Conservation (phyloP, 345 rosid genomes). For the Populus alba region DNA sequence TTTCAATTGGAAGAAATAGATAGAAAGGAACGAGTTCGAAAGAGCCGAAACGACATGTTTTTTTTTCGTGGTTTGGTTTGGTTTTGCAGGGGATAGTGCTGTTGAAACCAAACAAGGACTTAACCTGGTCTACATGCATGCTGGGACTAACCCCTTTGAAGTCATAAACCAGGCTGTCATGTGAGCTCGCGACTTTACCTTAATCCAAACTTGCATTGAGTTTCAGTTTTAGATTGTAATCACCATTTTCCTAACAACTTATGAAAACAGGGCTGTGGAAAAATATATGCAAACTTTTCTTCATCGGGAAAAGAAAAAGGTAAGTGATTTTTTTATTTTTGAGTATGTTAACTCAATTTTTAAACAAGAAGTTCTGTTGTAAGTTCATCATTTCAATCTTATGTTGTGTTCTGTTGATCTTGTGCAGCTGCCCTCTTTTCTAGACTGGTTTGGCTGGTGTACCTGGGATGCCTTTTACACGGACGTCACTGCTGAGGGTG, state of each 20-base stretch:
- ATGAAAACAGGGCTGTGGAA: conserved; percentile 66
- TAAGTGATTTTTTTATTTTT: conserved; percentile 10
- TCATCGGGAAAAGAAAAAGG: conserved; percentile 90
- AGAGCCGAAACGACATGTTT: conserved; percentile 33
- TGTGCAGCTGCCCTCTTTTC: conserved; percentile 71
- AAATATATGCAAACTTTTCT: conserved; percentile 80
- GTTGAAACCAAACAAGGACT: conserved; percentile 88
- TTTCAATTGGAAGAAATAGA: conserved; percentile 31
- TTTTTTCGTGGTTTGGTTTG: conserved; percentile 34
- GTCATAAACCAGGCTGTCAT: conserved; percentile 85
- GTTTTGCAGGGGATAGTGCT: conserved; percentile 81
- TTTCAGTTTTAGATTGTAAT: not conserved
- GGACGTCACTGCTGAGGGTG: conserved; percentile 95
- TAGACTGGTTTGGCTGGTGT: conserved; percentile 99
- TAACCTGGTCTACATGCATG: conserved; percentile 83
- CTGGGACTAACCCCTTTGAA: conserved; percentile 95
- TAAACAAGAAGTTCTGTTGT: not conserved
- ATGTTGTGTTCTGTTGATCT: conserved; percentile 15
- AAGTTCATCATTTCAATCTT: not conserved
- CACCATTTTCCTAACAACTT: not conserved
- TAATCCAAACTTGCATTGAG: not conserved
- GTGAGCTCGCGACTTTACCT: conserved; percentile 40
- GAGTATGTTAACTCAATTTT: not conserved
- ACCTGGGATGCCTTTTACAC: conserved; percentile 99
- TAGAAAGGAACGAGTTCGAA: conserved; percentile 29